A percentile compares a stretch with the other conserved stretches of the same genome.
phyloP scores from a whole-genome alignment of 306 rosid species.

The Malus sylvestris region DNA sequence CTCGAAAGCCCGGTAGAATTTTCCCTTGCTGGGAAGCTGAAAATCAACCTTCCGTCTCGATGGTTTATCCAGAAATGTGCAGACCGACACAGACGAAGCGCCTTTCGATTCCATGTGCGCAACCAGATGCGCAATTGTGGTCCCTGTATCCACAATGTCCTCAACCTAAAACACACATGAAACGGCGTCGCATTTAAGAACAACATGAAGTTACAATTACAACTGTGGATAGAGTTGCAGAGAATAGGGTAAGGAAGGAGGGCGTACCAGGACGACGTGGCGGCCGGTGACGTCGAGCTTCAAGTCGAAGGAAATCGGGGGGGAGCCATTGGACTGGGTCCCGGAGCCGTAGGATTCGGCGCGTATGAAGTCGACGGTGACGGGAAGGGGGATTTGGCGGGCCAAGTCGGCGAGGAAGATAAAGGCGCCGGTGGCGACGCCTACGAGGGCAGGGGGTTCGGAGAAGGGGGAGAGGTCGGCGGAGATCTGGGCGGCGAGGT shows the following conservation, averaged over 20 bases:
- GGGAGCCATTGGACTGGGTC: conserved; percentile 48
- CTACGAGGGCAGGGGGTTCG: conserved; percentile 50
- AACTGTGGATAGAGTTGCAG: neutral
- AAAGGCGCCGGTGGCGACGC: conserved; percentile 86
- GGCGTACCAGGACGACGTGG: conserved; percentile 69
- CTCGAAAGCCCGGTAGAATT: conserved; percentile 73
- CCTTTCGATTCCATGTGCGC: conserved; percentile 60
- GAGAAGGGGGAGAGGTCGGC: conserved; percentile 25
- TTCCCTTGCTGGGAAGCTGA: conserved; percentile 50
- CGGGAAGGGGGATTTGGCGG: conserved; percentile 50
- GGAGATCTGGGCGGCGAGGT: conserved; percentile 55
- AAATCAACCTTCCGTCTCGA: conserved; percentile 56
- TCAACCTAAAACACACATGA: conserved; percentile 41
- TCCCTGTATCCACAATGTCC: conserved; percentile 83
- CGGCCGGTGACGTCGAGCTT: conserved; percentile 52
- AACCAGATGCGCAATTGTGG: conserved; percentile 45
- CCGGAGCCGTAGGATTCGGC: conserved; percentile 75
- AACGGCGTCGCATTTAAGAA: neutral
- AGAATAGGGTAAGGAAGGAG: neutral
- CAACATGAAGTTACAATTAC: neutral
- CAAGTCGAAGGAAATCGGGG: conserved; percentile 52
- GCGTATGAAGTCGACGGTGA: conserved; percentile 57
- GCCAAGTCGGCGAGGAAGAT: conserved; percentile 79
- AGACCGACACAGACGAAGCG: conserved; percentile 72
- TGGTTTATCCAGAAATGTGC: conserved; percentile 85